Evolutionary conservation across 2,329 filamentous ascomycete genomes (phyloP), one percentile per base, ranked within the genome.

Genomic region (Trichoderma endophyticum): DNA sequence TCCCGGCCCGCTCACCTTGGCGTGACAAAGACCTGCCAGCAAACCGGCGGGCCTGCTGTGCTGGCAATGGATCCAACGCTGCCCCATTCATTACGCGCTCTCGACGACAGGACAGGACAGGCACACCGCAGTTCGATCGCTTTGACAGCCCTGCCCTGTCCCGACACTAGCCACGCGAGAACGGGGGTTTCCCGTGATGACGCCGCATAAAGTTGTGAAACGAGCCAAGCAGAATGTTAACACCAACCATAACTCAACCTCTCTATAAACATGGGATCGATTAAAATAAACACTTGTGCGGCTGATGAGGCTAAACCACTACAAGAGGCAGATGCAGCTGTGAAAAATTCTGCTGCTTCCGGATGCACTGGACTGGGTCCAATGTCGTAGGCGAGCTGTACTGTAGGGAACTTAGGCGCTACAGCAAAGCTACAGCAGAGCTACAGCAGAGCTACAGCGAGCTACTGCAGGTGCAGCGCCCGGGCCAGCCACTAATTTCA

Each of bases 391-490:
- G 48, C 43, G 43, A 51, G n/a, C 43, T 24, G 43, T 0, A n/a
- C 9, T 21, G 48, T 54, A 24, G 48, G 48, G 48, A 3, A 54
- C 48, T 21, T 3, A 1, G 21, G 21, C 48, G 48, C 48, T 54
- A 66, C 30, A 56, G 60, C 63, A 66, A 36, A 48, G 64, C 63
- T 26, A 66, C 43, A 56, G 60, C 63, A 66, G 60, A 48, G 64
- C 62, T 24, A 65, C 48, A 28, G 30, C 8, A 32, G 36, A 65
- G 59, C 30, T 36, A 61, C 59, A 61, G 59, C 32, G 32, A 51
- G 61, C 64, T 67, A 67, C 64, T 67, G 64, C 64, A 67, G 64
- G 64, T 67, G 48, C 66, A 34, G 32, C 30, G 56, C 32, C 48
- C 51, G 21, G 30, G n/a, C 51, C 51, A 30, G 56, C 64, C 64